A percentile compares a stretch with the other conserved stretches of the same genome.
phyloP scores from a whole-genome alignment of 768 basidiomycete species.

The Collybiopsis luxurians region DNA sequence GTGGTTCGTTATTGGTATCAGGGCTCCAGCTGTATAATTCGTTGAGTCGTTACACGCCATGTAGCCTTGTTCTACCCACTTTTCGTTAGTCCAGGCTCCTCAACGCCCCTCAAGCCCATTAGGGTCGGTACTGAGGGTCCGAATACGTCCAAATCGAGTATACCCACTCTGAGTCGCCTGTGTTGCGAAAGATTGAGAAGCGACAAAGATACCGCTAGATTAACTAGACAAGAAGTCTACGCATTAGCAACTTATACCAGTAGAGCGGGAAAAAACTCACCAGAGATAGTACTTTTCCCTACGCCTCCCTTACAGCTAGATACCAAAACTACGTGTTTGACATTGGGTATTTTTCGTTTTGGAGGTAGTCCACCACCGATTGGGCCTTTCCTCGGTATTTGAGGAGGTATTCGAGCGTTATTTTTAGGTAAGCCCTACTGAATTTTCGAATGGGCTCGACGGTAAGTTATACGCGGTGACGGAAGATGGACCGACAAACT shows the following conservation, averaged over 20 bases:
- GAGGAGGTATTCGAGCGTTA: slow-evolving; percentile 36
- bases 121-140: slow-evolving; percentile 93
- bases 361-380: slow-evolving; percentile 42
- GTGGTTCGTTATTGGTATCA: slow-evolving; percentile 84
- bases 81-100: slow-evolving; percentile 74
- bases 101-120: slow-evolving; percentile 79
- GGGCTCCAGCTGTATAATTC: slow-evolving; percentile 57
- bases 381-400: slow-evolving; percentile 48
- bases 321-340: slow-evolving; percentile 78
- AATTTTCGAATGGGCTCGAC: no score
- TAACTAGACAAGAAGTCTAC: slow-evolving; percentile 45
- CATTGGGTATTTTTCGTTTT: slow-evolving; percentile 64
- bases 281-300: slow-evolving; percentile 91
- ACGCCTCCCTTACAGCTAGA: slow-evolving; percentile 96
- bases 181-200: slow-evolving; percentile 13
- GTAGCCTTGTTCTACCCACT: no score
- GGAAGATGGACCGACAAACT: no score
- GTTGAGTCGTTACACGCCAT: no score
- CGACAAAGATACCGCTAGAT: slow-evolving; percentile 74
- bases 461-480: no score
- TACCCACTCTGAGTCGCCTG: slow-evolving; percentile 62
- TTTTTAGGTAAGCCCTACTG: slow-evolving; percentile 17
- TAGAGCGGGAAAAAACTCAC: slow-evolving; percentile 45
- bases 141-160: slow-evolving; percentile 94
- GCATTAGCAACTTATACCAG: neutral